Evolutionary conservation across 225 moss, liverwort and hornwort genomes (phyloP).

Genomic region (Sphagnum tenellum): DNA sequence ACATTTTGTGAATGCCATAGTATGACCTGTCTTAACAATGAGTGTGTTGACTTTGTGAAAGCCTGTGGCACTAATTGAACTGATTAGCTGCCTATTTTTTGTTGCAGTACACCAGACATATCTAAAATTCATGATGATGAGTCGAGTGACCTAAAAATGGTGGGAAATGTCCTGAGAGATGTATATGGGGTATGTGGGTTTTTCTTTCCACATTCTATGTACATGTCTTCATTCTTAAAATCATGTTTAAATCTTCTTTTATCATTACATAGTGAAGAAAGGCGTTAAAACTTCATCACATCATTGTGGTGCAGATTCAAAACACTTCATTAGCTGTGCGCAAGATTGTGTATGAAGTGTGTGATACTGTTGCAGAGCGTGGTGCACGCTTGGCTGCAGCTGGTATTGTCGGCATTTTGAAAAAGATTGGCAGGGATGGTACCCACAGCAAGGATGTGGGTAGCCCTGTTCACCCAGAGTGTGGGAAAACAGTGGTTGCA

Average conservation of each 20-base stretch:
- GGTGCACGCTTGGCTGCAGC: slow-evolving; percentile 78
- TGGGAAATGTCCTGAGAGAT: slow-evolving; percentile 55
- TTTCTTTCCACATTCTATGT: too few species aligned
- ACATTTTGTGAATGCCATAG: too few species aligned
- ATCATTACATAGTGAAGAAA: too few species aligned
- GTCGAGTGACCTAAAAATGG: slow-evolving; percentile 53
- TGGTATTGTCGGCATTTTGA: slow-evolving; percentile 82
- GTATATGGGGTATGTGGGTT: slow-evolving; percentile 56
- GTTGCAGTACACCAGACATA: slow-evolving; percentile 76
- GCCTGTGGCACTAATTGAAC: too few species aligned
- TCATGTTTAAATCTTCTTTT: too few species aligned
- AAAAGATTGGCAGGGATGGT: slow-evolving; percentile 53
- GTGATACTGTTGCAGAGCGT: slow-evolving; percentile 78
- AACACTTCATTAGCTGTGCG: slow-evolving; percentile 55
- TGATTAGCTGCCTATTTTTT: background rate
- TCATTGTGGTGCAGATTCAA: slow-evolving; percentile 46
- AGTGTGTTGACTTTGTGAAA: too few species aligned
- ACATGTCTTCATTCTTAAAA: too few species aligned
- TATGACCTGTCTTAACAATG: too few species aligned
- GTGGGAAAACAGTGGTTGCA: slow-evolving; percentile 32
- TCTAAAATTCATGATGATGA: slow-evolving; percentile 81
- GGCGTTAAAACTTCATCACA: background rate
- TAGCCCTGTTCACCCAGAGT: too few species aligned
- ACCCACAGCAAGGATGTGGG: background rate
- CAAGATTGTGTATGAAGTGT: slow-evolving; percentile 68